Conservation (phyloP, 768 basidiomycete genomes). For the Mycena crocata region DNA sequence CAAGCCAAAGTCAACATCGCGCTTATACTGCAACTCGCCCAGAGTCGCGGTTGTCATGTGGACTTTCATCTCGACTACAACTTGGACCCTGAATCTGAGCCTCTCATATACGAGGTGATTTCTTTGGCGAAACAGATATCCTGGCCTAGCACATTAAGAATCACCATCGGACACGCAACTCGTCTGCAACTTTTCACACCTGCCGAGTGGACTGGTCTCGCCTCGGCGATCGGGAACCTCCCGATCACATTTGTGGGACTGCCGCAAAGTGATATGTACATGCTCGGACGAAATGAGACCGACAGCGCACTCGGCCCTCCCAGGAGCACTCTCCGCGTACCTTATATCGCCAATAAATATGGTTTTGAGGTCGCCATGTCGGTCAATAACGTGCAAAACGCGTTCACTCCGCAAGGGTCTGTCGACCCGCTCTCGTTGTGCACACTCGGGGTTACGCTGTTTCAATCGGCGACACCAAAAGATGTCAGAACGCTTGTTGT, state of each 20-base stretch:
- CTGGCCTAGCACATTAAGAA: conserved; percentile 44
- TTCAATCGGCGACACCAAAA: conserved; percentile 64
- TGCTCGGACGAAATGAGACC: conserved; percentile 63
- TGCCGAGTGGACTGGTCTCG: conserved; percentile 58
- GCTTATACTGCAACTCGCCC: conserved; percentile 62
- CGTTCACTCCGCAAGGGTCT: conserved; percentile 76
- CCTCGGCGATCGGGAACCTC: conserved; percentile 53
- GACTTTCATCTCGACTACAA: conserved; percentile 81
- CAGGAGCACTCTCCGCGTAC: conserved; percentile 66
- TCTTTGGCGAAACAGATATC: conserved; percentile 47
- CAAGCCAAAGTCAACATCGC: conserved; percentile 66
- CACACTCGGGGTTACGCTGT: conserved; percentile 67
- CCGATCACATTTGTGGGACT: conserved; percentile 67
- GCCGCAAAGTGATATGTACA: conserved; percentile 76
- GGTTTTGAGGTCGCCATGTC: conserved; percentile 64
- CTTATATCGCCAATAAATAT: conserved; percentile 56
- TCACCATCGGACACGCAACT: conserved; percentile 72
- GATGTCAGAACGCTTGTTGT: conserved; percentile 64
- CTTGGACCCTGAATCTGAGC: conserved; percentile 61
- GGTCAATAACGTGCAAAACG: conserved; percentile 75
- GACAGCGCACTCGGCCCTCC: conserved; percentile 55
- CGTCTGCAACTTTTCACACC: conserved; percentile 63
- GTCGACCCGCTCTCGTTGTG: conserved; percentile 71
- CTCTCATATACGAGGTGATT: conserved; percentile 68
- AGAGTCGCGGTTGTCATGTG: conserved; percentile 52